Evolutionary conservation across 306 rosid species (phyloP).

Genomic region (Lathyrus oleraceus): DNA sequence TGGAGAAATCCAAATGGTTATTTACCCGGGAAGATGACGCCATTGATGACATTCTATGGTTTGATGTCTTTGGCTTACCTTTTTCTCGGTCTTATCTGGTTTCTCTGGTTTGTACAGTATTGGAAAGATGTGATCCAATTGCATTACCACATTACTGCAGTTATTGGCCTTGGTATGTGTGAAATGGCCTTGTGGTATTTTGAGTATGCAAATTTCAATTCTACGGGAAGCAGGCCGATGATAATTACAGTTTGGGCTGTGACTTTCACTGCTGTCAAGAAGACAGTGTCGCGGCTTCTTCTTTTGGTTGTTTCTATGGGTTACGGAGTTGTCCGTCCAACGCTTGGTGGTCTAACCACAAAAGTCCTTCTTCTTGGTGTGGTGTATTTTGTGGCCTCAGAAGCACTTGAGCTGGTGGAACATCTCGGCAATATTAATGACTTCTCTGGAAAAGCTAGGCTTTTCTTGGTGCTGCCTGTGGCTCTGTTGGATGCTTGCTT

Average conservation of each 20-base stretch:
- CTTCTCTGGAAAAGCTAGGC: conserved; percentile 65
- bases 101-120: conserved; percentile 59
- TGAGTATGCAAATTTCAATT: conserved; percentile 69
- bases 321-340: conserved; percentile 71
- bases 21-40: conserved; percentile 73
- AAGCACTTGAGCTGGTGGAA: conserved; percentile 78
- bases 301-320: conserved; percentile 77
- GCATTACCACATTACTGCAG: conserved; percentile 75
- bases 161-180: conserved; percentile 77
- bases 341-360: conserved; percentile 58
- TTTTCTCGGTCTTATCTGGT: conserved; percentile 68
- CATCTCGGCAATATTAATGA: conserved; percentile 77
- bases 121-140: conserved; percentile 72
- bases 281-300: conserved; percentile 71
- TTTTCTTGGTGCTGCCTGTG: conserved; percentile 67
- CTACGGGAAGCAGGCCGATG: conserved; percentile 74
- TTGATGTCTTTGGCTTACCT: conserved; percentile 71
- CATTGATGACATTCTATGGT: conserved; percentile 69
- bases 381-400: conserved; percentile 64
- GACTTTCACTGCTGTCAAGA: conserved; percentile 61
- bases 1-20: conserved; percentile 84
- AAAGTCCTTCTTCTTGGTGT: conserved; percentile 64
- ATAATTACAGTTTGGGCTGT: conserved; percentile 73
- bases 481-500: conserved; percentile 73
- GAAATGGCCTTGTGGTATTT: conserved; percentile 85